Evolutionary conservation across 2,329 filamentous ascomycete species (phyloP).

Genomic region (Xylaria sp.): DNA sequence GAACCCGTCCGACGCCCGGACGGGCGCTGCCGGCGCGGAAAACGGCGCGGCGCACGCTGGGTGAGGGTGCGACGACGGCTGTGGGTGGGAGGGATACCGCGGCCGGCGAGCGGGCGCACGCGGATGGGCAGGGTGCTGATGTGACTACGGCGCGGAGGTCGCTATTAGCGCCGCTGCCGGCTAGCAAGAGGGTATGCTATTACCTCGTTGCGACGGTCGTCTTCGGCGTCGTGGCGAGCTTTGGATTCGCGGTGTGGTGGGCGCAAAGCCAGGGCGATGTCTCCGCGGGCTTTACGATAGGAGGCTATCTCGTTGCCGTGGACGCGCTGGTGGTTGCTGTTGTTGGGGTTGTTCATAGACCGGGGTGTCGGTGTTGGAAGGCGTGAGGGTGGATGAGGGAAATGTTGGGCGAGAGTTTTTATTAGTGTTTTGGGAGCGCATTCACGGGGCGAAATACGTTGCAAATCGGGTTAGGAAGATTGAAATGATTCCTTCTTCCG

Average conservation of each 20-base stretch:
- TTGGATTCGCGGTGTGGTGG: constrained; percentile 20
- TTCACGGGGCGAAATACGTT: not conserved
- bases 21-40: not conserved
- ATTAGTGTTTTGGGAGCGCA: not conserved
- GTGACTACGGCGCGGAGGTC: not conserved
- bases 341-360: constrained; percentile 7
- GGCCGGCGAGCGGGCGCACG: not conserved
- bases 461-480: too few relatives aligned
- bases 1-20: not conserved
- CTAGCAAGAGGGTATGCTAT: constrained; percentile 11
- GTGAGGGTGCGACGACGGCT: too few relatives aligned
- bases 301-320: constrained; percentile 19
- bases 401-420: not conserved
- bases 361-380: constrained; percentile 19
- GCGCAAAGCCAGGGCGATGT: constrained; percentile 1
- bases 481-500: not conserved
- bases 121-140: too few relatives aligned
- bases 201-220: constrained; percentile 17
- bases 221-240: constrained; percentile 15
- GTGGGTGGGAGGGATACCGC: too few relatives aligned
- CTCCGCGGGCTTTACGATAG: constrained; percentile 19
- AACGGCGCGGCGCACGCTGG: not conserved
- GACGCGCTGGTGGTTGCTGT: constrained; percentile 14
- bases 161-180: not conserved
- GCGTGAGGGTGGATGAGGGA: not conserved